Evolutionary conservation across 331 rosid genomes (phyloP).

Genomic region (Malus hybrid): DNA sequence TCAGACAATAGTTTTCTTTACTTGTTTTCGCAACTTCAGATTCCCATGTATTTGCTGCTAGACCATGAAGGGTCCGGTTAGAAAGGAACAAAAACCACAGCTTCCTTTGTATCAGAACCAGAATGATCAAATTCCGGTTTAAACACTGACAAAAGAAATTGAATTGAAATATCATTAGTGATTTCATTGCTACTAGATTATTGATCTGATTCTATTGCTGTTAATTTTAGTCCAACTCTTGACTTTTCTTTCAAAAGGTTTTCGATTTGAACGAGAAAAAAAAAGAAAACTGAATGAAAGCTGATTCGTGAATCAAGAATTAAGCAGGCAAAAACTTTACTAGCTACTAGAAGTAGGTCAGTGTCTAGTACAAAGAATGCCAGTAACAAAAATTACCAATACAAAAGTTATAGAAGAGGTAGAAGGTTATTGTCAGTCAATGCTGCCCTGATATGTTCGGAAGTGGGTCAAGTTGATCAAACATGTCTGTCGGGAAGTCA

Average conservation of each 20-base stretch:
- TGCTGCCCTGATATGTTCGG: conserved; percentile 24
- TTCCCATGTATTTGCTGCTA: background rate
- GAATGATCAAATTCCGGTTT: background rate
- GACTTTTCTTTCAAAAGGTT: too few species aligned
- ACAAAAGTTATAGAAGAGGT: background rate
- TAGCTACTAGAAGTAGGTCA: background rate
- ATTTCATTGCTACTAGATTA: too few species aligned
- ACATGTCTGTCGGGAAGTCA: conserved; percentile 65
- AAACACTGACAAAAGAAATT: background rate
- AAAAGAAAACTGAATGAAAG: too few species aligned
- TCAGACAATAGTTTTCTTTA: background rate
- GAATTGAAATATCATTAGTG: background rate
- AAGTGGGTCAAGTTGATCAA: conserved; percentile 45
- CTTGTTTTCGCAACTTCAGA: background rate
- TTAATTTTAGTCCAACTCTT: too few species aligned
- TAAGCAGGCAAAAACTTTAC: background rate
- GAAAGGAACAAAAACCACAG: background rate
- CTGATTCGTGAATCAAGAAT: too few species aligned
- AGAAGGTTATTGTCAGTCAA: conserved; percentile 10
- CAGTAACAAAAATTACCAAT: background rate
- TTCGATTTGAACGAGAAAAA: too few species aligned
- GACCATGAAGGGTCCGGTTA: background rate
- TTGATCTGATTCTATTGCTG: too few species aligned
- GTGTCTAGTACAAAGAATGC: background rate
- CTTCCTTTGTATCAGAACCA: too few species aligned